Evolutionary conservation across 2,329 filamentous ascomycete genomes (phyloP).

Genomic region (Diplodia seriata): DNA sequence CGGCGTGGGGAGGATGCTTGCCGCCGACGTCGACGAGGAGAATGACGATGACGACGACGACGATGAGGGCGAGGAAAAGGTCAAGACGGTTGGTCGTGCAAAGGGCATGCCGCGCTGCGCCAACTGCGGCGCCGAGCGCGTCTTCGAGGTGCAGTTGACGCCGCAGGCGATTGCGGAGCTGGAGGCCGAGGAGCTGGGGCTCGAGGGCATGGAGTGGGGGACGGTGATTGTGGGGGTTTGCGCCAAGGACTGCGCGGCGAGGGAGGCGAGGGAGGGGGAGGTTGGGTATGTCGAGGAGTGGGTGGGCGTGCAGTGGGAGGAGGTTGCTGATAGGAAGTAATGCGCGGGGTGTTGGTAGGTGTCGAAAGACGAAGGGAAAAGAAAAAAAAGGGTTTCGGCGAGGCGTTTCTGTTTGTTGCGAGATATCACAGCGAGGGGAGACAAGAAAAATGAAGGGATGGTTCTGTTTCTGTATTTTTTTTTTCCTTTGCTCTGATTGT

Average conservation of each 20-base stretch:
- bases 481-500: not conserved
- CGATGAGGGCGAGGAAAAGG: slow-evolving; percentile 36
- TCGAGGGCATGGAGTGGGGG: slow-evolving; percentile 97
- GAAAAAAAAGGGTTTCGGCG: not conserved
- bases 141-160: slow-evolving; percentile 91
- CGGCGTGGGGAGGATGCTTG: slow-evolving; percentile 70
- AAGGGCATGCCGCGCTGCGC: slow-evolving; percentile 73
- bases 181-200: slow-evolving; percentile 71
- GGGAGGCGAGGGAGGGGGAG: slow-evolving; percentile 64
- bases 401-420: not conserved
- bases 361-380: not conserved
- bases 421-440: slow-evolving; percentile 4
- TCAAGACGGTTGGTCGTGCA: slow-evolving; percentile 42
- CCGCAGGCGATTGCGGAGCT: slow-evolving; percentile 89
- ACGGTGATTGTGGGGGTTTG: slow-evolving; percentile 90
- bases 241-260: slow-evolving; percentile 74
- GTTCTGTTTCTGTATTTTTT: not conserved
- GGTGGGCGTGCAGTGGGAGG: slow-evolving; percentile 98
- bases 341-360: too few species aligned
- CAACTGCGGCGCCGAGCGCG: slow-evolving; percentile 75
- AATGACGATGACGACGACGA: not conserved
- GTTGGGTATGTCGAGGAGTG: slow-evolving; percentile 91
- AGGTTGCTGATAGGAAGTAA: slow-evolving; percentile 53
- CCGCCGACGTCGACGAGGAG: slow-evolving; percentile 38
- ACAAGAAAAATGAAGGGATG: slow-evolving; percentile 13